Base-by-base conservation (phyloP, 345 rosid genomes). In the Eucalyptus viminalis region DNA sequence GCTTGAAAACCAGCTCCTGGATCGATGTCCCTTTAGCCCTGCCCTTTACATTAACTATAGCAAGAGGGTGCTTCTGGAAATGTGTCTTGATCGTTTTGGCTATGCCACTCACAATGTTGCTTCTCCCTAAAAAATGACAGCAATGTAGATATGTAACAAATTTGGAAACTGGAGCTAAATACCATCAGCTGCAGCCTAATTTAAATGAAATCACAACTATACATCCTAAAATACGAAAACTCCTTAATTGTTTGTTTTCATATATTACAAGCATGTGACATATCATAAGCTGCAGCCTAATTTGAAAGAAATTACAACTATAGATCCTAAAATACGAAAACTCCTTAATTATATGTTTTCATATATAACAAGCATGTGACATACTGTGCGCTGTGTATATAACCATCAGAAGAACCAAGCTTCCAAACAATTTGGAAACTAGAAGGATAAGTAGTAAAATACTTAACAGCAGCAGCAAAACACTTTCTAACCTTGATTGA, bases 21-120 rank as follows among this genome's bases (percentile, higher is more conserved):
- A 97, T 94, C 6, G 99, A 97, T 85, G 99, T 97, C 87, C 99
- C 99, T 90, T 95, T 93, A 50, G 99, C 99, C 91, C 99, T 94
- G 88, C 99, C 98, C 93, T 97, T 96, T 83, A 97, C 95, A 76
- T 95, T 95, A 49, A 97, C 99, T 51, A 97, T 95, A 86, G 98
- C 99, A 56, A 97, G 94, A 89, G 98, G 98, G 89, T 96, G 91
- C 93, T 91, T 97, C 92, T 91, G 67, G 90, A 97, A 97, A 93
- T 97, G 99, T 60, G 91, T 89, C 90, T 90, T 95, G 85, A 97
- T 95, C 87, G 95, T 86, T 94, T 92, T 96, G 11, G 97, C 99
- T 83, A 97, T 92, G 58, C 99, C 99, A 47, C 92, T 94, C 56
- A 97, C 94, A 87, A 96, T 90, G 47, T 96, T 97, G 94, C 96